Base-by-base conservation (phyloP, 768 basidiomycete species). In the Astraeus odoratus region DNA sequence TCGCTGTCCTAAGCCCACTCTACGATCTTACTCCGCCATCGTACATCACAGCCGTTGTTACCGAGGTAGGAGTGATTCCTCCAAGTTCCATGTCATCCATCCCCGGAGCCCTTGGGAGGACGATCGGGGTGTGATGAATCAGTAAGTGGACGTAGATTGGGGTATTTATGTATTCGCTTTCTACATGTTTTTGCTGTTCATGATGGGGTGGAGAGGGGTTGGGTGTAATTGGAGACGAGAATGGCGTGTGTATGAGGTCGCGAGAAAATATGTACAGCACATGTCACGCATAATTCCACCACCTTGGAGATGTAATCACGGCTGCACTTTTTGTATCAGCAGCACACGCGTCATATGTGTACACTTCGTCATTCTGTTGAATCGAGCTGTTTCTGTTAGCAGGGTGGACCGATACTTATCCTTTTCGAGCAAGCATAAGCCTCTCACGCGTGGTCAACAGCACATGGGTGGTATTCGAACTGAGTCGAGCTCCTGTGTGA, bases 11-110 rank as follows among this genome's bases (percentile, higher is more conserved):
- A 50, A 89, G 86, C 61, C 86, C 95, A 5, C 65, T 97, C 10
- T 99, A 98, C 58, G 96, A 99, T 63, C 71, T 98, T 35, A 96
- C 96, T 2, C 90, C 95, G 2, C 86, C 94, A 1, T 78, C 78
- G 16, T 86, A 81, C 59, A 93, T 99, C 51, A 95, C 96, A 1
- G 95, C 88, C 15, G 90, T 99, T 19, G 92, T 97, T 44, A 97
- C 95, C 3, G 96, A 99, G 67, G 93, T 94, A 35, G 95, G 95
- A 2, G 72, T 97, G 44, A 96, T 95, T 51, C 93, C 93, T 3
- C 90, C 93, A 0, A 91, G 83, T 53, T 90, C 90, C 50, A 89
- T 94, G 52, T 81, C 84, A 55, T 84, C 85, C 30, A 86, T 91
- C 63, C 82, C 85, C 15, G 69, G 85, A 44, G 86, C 87, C 1